Conservation (phyloP, 352 stramenopile genomes). For the Globisporangium parvum region DNA sequence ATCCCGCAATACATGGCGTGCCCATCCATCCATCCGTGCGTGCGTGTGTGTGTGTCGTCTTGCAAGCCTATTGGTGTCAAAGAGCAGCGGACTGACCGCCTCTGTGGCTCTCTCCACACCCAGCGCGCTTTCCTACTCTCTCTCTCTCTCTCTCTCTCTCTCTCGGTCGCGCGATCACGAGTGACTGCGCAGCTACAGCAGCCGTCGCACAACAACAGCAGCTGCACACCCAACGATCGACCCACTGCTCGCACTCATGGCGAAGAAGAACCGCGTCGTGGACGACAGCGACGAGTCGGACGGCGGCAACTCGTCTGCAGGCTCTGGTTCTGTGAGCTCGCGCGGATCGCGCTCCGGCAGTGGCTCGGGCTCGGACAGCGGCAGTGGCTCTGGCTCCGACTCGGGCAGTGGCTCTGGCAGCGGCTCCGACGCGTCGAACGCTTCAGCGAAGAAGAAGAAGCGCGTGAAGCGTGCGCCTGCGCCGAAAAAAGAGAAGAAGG, state of each 20-base stretch:
- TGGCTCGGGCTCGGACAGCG: slow-evolving; percentile 24
- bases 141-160: too few species aligned
- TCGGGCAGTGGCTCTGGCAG: slow-evolving; percentile 31
- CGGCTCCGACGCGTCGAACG: slow-evolving; percentile 15
- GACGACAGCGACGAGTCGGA: slow-evolving; percentile 71
- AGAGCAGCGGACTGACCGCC: too few species aligned
- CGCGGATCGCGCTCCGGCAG: slow-evolving; percentile 24
- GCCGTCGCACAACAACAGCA: not conserved
- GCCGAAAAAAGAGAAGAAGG: slow-evolving; percentile 32
- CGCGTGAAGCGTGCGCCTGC: slow-evolving; percentile 31
- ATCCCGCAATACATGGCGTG: too few species aligned
- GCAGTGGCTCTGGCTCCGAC: slow-evolving; percentile 22
- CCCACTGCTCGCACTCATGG: slow-evolving; percentile 12
- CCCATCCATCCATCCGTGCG: too few species aligned
- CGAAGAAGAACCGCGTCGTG: slow-evolving; percentile 59
- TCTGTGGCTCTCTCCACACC: too few species aligned
- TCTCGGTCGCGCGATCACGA: not conserved
- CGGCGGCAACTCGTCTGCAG: slow-evolving; percentile 34
- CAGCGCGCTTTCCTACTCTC: not conserved
- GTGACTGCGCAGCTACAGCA: not conserved
- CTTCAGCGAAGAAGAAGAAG: slow-evolving; percentile 35
- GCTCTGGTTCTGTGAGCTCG: slow-evolving; percentile 51
- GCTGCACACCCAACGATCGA: not conserved
- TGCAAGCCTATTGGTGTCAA: too few species aligned
- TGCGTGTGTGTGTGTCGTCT: too few species aligned